phyloP scores from a whole-genome alignment of 345 rosid genomes.

The Eucalyptus tenuipes region DNA sequence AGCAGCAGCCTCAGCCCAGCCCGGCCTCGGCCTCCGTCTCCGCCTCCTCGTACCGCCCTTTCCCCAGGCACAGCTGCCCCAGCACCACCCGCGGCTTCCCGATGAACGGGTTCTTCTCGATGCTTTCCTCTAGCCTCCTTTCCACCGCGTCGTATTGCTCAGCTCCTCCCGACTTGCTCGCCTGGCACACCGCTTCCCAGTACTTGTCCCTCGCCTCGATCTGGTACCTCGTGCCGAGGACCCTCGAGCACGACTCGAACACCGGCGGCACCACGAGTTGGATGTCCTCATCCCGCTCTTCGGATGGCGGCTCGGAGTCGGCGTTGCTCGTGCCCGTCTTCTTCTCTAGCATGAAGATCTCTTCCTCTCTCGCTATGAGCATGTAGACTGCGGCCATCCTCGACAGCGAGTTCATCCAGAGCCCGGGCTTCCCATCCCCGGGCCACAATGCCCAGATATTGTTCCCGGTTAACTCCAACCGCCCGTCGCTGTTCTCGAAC shows the following conservation, averaged over 20 bases:
- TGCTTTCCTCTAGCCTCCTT: conserved; percentile 26
- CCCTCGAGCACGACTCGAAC: conserved; percentile 36
- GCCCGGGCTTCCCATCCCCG: conserved; percentile 78
- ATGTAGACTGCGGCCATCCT: conserved; percentile 71
- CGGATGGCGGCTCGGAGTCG: not conserved
- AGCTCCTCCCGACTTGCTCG: conserved; percentile 5
- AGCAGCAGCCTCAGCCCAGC: conserved; percentile 46
- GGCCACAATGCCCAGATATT: conserved; percentile 64
- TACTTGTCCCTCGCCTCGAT: conserved; percentile 51
- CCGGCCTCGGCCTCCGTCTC: conserved; percentile 54
- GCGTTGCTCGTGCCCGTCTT: conserved; percentile 12
- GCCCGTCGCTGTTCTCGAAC: conserved; percentile 55
- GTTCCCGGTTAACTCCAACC: conserved; percentile 57
- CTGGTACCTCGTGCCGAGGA: conserved; percentile 43
- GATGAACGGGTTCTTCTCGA: conserved; percentile 61
- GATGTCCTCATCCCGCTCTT: conserved; percentile 49
- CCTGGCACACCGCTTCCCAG: conserved; percentile 67
- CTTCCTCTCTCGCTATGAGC: conserved; percentile 68
- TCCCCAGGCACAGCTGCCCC: conserved; percentile 46
- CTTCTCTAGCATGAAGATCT: conserved; percentile 49
- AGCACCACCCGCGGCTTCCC: conserved; percentile 79
- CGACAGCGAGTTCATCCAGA: conserved; percentile 69
- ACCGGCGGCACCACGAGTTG: conserved; percentile 73
- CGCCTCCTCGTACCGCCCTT: conserved; percentile 60
- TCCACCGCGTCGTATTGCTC: conserved; percentile 29